Evolutionary conservation across 306 rosid species (phyloP), one percentile per base, ranked within the genome.

Genomic region (Cyamopsis tetragonoloba): DNA sequence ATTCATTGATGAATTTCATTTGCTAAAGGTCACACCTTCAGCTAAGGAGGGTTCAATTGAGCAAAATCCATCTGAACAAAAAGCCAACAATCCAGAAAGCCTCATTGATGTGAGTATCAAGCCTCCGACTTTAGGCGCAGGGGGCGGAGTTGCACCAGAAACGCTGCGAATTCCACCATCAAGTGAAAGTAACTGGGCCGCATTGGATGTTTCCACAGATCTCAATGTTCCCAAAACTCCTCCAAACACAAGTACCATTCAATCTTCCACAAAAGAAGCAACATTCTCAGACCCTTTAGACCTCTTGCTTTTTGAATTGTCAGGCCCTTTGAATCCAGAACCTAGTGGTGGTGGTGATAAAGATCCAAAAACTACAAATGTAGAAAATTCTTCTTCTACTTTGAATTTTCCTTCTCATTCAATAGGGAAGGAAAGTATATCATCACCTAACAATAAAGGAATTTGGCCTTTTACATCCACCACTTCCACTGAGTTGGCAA

Each of bases 281-380:
- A 50, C 61, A 68, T 20, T 89, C 31, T 74, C 75, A 53, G 6
- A 73, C 72, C 74, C 83, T 62, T 12, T 88, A 75, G 97, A 90
- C 72, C 75, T 79, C 49, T 80, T 90, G 71, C 80, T 93, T 53
- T 53, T 76, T 20, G 96, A 77, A 39, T 77, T 86, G 74, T 80
- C 90, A 22, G 77, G 74, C 20, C 87, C 92, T 37, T 63, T 81
- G 35, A 4, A 44, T 70, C 50, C 77, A 39, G 64, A 50, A 2
- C 68, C 51, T 26, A 28, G 65, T 24, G 81, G 23, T n/a, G 65
- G 48, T 48, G 62, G 6, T 12, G 71, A 34, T n/a, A 69, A 24
- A 61, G 66, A 59, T 70, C 69, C 68, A 18, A 66, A 86, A 72
- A 49, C 69, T 26, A 18, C 62, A 38, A 72, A 66, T 0, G 34